Evolutionary conservation across 2,329 filamentous ascomycete species (phyloP).

Genomic region (Aspergillus calidoustus): DNA sequence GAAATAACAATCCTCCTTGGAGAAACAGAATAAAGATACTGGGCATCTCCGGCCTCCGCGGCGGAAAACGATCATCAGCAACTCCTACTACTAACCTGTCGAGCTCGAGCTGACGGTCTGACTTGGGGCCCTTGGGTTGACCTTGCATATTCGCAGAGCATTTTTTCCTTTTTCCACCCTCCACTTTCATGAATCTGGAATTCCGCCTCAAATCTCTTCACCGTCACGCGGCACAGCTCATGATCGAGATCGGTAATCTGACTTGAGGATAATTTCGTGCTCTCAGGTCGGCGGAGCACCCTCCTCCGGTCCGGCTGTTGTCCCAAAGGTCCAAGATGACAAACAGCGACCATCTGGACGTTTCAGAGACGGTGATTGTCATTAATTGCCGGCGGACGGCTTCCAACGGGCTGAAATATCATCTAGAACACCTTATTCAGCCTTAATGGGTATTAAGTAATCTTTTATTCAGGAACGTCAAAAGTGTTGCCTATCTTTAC

Average conservation of each 20-base stretch:
- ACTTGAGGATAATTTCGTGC: not conserved
- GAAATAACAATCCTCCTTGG: not conserved
- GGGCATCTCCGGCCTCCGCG: not conserved
- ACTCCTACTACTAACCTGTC: not conserved
- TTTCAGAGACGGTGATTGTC: not conserved
- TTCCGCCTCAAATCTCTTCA: constrained; percentile 4
- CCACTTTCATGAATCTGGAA: not conserved
- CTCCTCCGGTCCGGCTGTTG: constrained; percentile 15
- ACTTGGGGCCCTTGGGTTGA: not conserved
- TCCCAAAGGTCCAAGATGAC: constrained; percentile 1
- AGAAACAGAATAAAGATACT: not conserved
- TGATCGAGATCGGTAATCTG: not conserved
- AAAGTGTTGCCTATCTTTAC: not conserved
- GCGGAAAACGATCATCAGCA: not conserved
- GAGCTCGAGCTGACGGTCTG: not conserved
- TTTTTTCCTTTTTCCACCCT: constrained; percentile 5
- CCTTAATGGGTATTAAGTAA: not conserved
- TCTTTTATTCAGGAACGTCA: not conserved
- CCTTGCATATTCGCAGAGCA: not conserved
- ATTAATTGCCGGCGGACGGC: not conserved
- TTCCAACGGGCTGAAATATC: not conserved
- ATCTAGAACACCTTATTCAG: not conserved
- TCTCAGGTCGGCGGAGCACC: constrained; percentile 11
- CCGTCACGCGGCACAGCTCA: constrained; percentile 9
- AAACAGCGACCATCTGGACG: constrained; percentile 8